phyloP scores from a whole-genome alignment of 2,329 filamentous ascomycete genomes.

The Alternaria sp. region DNA sequence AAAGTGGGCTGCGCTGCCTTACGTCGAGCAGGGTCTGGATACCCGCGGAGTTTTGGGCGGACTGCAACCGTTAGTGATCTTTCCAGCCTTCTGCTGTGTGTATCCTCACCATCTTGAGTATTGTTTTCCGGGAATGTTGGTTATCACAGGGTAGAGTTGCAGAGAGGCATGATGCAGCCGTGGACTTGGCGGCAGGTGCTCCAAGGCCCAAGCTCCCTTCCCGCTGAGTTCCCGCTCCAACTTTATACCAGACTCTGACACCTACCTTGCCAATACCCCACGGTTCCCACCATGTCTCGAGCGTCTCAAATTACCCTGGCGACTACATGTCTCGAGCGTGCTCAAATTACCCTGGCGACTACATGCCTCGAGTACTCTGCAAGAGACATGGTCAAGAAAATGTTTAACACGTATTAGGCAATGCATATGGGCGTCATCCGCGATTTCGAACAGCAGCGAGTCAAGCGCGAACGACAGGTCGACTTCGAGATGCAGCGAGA shows the following conservation, averaged over 20 bases:
- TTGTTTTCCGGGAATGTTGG: slow-evolving; percentile 24
- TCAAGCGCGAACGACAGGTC: slow-evolving; percentile 88
- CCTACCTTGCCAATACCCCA: slow-evolving; percentile 6
- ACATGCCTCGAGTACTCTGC: slow-evolving; percentile 70
- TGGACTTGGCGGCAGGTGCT: slow-evolving; percentile 34
- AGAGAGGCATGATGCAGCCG: slow-evolving; percentile 39
- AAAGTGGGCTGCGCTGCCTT: slow-evolving; percentile 56
- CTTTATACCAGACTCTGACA: slow-evolving; percentile 13
- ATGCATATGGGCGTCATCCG: slow-evolving; percentile 96
- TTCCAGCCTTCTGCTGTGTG: not conserved
- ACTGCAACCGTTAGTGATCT: slow-evolving; percentile 63
- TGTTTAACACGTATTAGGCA: slow-evolving; percentile 63
- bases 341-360: slow-evolving; percentile 81
- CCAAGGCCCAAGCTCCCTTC: slow-evolving; percentile 46
- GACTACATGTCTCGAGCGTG: slow-evolving; percentile 79
- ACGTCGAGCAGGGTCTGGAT: slow-evolving; percentile 99
- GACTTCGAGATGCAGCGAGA: slow-evolving; percentile 92
- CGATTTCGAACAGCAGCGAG: slow-evolving; percentile 90
- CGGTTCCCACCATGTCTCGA: slow-evolving; percentile 73
- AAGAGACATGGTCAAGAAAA: not conserved
- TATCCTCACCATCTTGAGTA: slow-evolving; percentile 39
- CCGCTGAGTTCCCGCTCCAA: slow-evolving; percentile 27
- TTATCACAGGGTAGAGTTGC: slow-evolving; percentile 33
- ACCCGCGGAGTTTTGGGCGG: slow-evolving; percentile 96
- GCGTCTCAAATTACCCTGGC: slow-evolving; percentile 87